These are phyloP conservation scores for Fusarium sp. DNA, from an alignment of 2,329 filamentous ascomycete species.

Conservation along the genomic window DNA sequence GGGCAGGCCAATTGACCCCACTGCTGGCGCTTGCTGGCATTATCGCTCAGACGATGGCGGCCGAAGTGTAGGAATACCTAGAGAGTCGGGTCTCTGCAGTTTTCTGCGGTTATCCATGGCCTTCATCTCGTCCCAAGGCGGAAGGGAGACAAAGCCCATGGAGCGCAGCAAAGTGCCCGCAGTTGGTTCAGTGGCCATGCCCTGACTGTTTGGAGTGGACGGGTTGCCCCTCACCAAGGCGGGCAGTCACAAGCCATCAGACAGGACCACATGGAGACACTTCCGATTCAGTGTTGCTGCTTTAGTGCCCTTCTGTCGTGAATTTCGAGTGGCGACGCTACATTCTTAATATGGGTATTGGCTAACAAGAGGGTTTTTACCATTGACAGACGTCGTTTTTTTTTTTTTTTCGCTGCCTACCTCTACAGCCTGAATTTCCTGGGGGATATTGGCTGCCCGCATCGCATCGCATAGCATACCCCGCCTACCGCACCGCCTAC, in stretches of 20 bases:
- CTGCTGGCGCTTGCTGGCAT: constrained; percentile 12
- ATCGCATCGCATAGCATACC: constrained; percentile 11
- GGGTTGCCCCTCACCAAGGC: constrained; percentile 28
- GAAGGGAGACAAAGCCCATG: background rate
- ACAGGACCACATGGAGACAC: constrained; percentile 6
- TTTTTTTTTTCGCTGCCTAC: constrained; percentile 10
- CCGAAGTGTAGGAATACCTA: background rate
- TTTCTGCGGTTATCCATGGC: background rate
- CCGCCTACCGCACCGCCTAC: constrained; percentile 18
- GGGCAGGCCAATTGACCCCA: constrained; percentile 25
- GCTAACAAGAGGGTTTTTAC: constrained; percentile 23
- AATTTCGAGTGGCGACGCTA: constrained; percentile 14
- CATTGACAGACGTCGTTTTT: constrained; percentile 27
- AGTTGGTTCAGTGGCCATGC: background rate
- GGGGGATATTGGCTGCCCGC: background rate
- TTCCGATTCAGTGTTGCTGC: constrained; percentile 27
- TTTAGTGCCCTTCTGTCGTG: constrained; percentile 13
- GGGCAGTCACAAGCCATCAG: constrained; percentile 15
- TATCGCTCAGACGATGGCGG: background rate
- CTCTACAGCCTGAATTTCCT: background rate
- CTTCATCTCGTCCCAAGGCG: background rate
- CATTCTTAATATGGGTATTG: constrained; percentile 9
- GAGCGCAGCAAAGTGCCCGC: background rate
- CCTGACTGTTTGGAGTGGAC: background rate
- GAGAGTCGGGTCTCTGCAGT: background rate